Evolutionary conservation across 805 yeast species (phyloP), one percentile per base, ranked within the genome.

Genomic region (Wickerhamomyces kurtzmanii): DNA sequence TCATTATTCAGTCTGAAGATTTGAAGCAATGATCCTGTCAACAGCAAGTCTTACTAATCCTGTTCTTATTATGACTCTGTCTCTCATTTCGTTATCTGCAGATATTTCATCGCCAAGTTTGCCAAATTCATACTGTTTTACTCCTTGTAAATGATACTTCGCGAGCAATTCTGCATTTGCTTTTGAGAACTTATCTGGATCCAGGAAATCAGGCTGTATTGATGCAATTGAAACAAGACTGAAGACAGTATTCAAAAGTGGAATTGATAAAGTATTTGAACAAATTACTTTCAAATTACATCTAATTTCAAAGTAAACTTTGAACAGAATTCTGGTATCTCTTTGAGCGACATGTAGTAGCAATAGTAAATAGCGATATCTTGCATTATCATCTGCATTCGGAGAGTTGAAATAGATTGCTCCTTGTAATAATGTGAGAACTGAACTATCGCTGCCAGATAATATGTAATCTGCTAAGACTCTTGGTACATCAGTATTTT

Each of bases 401-500:
- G 49, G 45, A 14, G 49, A 38, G 17, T 43, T 49, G 34, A 60
- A 54, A 27, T 50, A 44, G 3, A 45, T 27, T 3, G 59, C 46
- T 15, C 51, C 53, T 32, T 59, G 62, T 17, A 51, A 46, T 8
- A 62, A 38, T 0, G 59, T 38, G 22, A 59, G 30, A 23, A 47
- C 48, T 0, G 65, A 49, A 12, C 38, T 34, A 6, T 47, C 45
- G 5, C 42, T 27, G 23, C 51, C 53, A 4, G 51, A 44, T 5
- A 47, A 27, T 17, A 60, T 20, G 51, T 57, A 49, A 30, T 48
- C 54, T 8, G 53, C 33, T 18, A 63, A 31, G 3, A 31, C 17
- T 16, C 45, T 42, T 8, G 76, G 75, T 8, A 65, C 40, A n/a
- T 43, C 48, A 13, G 47, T 43, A 10, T 49, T 47, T 2, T 52